A percentile compares a stretch with the other conserved stretches of the same genome.
Conservation (phyloP, 371 early-diverging fungal species). For the Lichtheimia ornata region DNA sequence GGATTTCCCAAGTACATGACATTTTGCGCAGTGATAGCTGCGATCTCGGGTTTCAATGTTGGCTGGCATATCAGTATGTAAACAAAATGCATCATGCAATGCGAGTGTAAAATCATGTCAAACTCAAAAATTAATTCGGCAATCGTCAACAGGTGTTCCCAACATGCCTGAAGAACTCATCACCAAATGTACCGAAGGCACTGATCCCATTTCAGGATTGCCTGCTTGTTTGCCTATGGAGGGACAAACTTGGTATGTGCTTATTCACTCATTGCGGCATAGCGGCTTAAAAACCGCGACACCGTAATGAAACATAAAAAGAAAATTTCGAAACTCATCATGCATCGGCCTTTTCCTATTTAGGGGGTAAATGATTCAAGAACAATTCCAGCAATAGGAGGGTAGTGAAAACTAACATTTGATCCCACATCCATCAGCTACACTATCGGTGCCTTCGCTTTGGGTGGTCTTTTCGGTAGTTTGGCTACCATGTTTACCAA, state of each 20-base stretch:
- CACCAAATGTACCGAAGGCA: constrained; percentile 35
- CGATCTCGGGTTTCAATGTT: constrained; percentile 18
- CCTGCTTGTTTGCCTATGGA: constrained; percentile 50
- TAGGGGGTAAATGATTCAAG: constrained; percentile 8
- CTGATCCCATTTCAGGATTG: constrained; percentile 17
- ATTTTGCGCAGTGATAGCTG: constrained; percentile 16
- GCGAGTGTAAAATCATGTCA: background rate
- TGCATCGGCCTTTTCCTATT: background rate
- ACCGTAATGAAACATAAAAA: constrained; percentile 14
- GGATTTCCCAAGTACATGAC: constrained; percentile 9
- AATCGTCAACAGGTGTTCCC: constrained; percentile 36
- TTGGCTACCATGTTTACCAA: constrained; percentile 40
- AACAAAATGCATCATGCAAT: background rate
- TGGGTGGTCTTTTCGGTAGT: constrained; percentile 49
- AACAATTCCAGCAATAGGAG: background rate
- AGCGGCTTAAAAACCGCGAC: no score
- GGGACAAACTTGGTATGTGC: constrained; percentile 27
- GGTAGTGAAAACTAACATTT: background rate
- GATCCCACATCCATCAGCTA: constrained; percentile 28
- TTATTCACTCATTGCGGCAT: background rate
- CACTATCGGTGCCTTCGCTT: constrained; percentile 45
- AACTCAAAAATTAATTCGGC: background rate
- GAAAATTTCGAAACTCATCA: constrained; percentile 7
- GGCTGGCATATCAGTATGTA: constrained; percentile 21
- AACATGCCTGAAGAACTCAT: constrained; percentile 48